Base-by-base conservation (phyloP, 352 stramenopile genomes). In the Salisapilia sapeloensis region DNA sequence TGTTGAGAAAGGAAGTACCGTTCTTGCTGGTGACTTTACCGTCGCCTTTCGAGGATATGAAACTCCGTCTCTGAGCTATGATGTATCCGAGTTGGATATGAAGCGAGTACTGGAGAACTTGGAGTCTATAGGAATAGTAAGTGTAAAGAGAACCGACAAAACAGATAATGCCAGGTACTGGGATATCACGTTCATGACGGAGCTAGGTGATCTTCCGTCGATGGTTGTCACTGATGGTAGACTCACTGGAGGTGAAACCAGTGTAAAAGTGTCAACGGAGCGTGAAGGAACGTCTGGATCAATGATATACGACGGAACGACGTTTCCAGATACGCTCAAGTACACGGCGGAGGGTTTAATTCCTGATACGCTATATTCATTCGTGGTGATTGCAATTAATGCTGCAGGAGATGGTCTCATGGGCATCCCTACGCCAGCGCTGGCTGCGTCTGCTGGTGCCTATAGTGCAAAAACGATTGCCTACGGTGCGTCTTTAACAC, bases 181-280 rank as follows among this genome's bases (percentile, higher is more conserved):
- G 90, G 66, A 72, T 22, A 59, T 97, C 4, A 92, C 74, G 3
- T 98, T 98, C 42, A 33, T 90, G 13, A 95, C 85, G 6, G 80
- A 96, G 33, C 50, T 94, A n/a, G 90, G 92, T 1, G 71, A 98
- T 45, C 42, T 98, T 11, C 89, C 91, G 6, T 44, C 87, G 26
- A 84, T 98, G 58, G 60, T 75, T 36, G 64, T 79, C 12, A 97
- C 91, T 1, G 60, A 60, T 14, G 92, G 89, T 0, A 60, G 89
- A 13, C 55, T 98, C 6, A 84, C 50, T 4, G 75, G 78, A 11
- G 67, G 62, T 2, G 64, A 42, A 27, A 44, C 72, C 10, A 56
- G 49, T 2, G 49, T 93, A 16, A 42, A 69, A 11, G 83, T 96
- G 7, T 65, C 49, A 8, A 80, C 90, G 6, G 53, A 59, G 0